These are phyloP conservation scores for Suillus bovinus DNA, from an alignment of 768 basidiomycete genomes.

Conservation along the genomic window DNA sequence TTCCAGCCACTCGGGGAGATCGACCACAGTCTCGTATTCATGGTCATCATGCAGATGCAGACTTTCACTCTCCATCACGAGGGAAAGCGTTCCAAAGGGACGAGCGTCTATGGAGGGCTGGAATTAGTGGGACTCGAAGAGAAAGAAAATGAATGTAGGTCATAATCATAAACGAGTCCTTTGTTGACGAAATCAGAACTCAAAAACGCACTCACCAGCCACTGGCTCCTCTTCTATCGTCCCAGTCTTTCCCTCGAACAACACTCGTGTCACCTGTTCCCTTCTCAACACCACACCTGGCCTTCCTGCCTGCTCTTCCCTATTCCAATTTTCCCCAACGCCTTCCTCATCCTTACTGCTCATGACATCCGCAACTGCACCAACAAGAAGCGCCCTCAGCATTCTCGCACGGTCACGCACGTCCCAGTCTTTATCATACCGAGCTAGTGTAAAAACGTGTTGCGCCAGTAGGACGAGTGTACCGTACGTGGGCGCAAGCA, in stretches of 20 bases:
- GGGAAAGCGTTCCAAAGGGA: conserved; percentile 65
- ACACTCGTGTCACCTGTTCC: conserved; percentile 78
- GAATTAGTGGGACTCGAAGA: conserved; percentile 2
- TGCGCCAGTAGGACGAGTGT: conserved; percentile 55
- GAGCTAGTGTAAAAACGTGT: conserved; percentile 81
- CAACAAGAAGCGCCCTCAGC: conserved; percentile 66
- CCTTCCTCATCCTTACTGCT: conserved; percentile 45
- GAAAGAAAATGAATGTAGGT: not conserved
- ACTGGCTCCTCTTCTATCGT: conserved; percentile 41
- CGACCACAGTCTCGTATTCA: conserved; percentile 24
- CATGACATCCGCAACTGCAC: conserved; percentile 43
- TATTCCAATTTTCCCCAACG: not conserved
- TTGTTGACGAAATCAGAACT: conserved; percentile 4
- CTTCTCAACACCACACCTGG: conserved; percentile 72
- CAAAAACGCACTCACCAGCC: conserved; percentile 28
- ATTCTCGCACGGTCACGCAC: conserved; percentile 89
- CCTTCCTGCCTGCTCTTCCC: not conserved
- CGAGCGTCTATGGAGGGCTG: conserved; percentile 38
- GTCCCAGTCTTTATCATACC: conserved; percentile 88
- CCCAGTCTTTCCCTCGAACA: conserved; percentile 74
- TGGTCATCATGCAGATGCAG: conserved; percentile 42
- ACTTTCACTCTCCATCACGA: conserved; percentile 53
- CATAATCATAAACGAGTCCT: conserved; percentile 1
- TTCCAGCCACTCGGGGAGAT: conserved; percentile 86
- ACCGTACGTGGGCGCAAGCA: conserved; percentile 58